Base-by-base conservation (phyloP, 1,284 basidiomycete genomes). In the Marasmius oreades region DNA sequence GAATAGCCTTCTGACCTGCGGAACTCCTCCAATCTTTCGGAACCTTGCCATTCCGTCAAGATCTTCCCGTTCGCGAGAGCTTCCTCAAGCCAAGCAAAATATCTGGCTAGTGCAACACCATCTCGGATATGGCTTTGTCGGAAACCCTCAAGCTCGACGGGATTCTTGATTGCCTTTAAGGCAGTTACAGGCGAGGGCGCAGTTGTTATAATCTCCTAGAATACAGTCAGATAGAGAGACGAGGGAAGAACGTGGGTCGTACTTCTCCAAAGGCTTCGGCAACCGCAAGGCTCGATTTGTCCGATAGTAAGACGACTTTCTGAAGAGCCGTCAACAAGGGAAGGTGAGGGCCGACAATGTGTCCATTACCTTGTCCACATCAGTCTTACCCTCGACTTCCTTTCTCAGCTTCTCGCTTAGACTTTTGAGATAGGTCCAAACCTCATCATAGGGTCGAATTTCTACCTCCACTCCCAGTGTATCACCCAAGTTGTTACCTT, bases 81-180 rank as follows among this genome's bases (percentile, higher is more conserved):
- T 62, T 93, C 90, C 70, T 98, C 94, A 2, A 99, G 78, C 95
- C 96, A 99, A 0, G 94, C 83, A 67, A 98, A 98, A 73, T 96
- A 98, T 11, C 86, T 81, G 7, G 81, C 84, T 43, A 98, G 78
- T 0, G 96, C 96, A 1, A 82, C 86, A 2, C 96, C 95, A 69
- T 99, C 96, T 10, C 95, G 82, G 47, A 97, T 85, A 68, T 99
- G 94, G 55, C 80, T 84, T 64, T 90, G 85, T 34, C 95, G 80
- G 79, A 98, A 98, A 0, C 96, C 96, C 67, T 90, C 85, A 11
- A 96, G 74, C 69, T 99, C 96, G 1, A 80, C 82, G 34, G 76
- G 75, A 64, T 97, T 98, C 78, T 98, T 98, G 70, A 95, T 86
- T 5, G 94, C 77, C 70, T 98, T 98, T 62, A 93, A 77, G 56